Evolutionary conservation across 805 yeast species (phyloP).

Genomic region (Saccharomycopsis babjevae): DNA sequence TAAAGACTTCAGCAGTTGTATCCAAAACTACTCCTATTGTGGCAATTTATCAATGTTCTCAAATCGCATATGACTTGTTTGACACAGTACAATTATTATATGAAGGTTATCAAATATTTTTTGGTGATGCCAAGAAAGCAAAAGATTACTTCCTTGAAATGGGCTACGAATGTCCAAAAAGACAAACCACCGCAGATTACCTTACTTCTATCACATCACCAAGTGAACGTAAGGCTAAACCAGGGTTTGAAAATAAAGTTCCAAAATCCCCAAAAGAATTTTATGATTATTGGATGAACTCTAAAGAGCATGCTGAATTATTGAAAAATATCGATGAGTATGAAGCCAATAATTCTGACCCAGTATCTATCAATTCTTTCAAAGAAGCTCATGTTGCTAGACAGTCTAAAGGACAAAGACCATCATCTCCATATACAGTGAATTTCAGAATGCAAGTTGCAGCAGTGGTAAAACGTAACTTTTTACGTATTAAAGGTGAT

Average conservation of each 20-base stretch:
- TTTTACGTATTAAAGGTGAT: slow-evolving; percentile 30
- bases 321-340: slow-evolving; percentile 28
- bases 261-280: slow-evolving; percentile 32
- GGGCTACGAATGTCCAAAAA: slow-evolving; percentile 47
- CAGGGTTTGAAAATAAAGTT: slow-evolving; percentile 28
- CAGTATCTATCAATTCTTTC: slow-evolving; percentile 1
- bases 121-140: slow-evolving; percentile 37
- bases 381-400: slow-evolving; percentile 27
- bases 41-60: slow-evolving; percentile 47
- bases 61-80: slow-evolving; percentile 40
- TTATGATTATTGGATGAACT: slow-evolving; percentile 28
- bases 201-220: slow-evolving; percentile 35
- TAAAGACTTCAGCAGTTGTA: slow-evolving; percentile 45
- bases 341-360: slow-evolving; percentile 22
- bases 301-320: slow-evolving; percentile 25
- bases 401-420: slow-evolving; percentile 28
- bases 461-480: slow-evolving; percentile 26
- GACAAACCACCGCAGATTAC: slow-evolving; percentile 53
- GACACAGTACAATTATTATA: slow-evolving; percentile 42
- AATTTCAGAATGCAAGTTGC: slow-evolving; percentile 32
- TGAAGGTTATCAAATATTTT: slow-evolving; percentile 46
- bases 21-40: slow-evolving; percentile 37
- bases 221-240: slow-evolving; percentile 23
- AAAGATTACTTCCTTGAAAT: slow-evolving; percentile 38
- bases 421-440: slow-evolving; percentile 30